Conservation (phyloP, 306 rosid genomes). For the Arachis stenosperma region DNA sequence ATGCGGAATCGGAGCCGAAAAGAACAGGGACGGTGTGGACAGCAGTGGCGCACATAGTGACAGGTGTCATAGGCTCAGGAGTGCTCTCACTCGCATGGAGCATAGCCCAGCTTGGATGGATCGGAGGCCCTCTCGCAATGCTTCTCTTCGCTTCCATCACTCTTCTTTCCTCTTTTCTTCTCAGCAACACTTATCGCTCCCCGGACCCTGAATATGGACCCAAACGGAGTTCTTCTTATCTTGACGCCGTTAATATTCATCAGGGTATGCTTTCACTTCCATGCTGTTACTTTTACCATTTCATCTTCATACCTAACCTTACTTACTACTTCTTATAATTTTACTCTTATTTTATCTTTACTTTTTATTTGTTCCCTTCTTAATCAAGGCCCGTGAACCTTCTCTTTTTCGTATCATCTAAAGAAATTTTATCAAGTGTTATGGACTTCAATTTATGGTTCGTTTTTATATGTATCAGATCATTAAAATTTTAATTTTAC, state of each 20-base stretch:
- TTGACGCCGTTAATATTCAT: slow-evolving; percentile 44
- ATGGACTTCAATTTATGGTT: too few relatives aligned
- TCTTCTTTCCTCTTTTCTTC: slow-evolving; percentile 52
- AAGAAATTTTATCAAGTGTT: too few relatives aligned
- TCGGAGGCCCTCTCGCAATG: slow-evolving; percentile 56
- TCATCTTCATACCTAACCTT: too few relatives aligned
- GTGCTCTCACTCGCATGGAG: slow-evolving; percentile 63
- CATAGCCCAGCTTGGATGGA: slow-evolving; percentile 66
- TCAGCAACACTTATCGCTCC: slow-evolving; percentile 49
- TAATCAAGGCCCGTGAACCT: background rate
- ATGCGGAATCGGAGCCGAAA: background rate
- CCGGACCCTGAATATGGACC: slow-evolving; percentile 66
- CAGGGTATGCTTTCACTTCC: too few relatives aligned
- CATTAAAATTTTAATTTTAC: too few relatives aligned
- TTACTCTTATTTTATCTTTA: background rate
- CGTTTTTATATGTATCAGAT: too few relatives aligned
- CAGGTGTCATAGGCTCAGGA: slow-evolving; percentile 70
- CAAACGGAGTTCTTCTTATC: slow-evolving; percentile 46
- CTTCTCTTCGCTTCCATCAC: slow-evolving; percentile 50
- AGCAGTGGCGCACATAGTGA: slow-evolving; percentile 61
- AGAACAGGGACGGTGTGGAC: slow-evolving; percentile 60
- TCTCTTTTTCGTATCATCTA: background rate
- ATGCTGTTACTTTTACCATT: too few relatives aligned
- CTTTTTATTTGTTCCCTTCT: background rate
- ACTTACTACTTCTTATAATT: too few relatives aligned